Base-by-base conservation (phyloP, 2,329 filamentous ascomycete species). In the Cladosporium sp. region DNA sequence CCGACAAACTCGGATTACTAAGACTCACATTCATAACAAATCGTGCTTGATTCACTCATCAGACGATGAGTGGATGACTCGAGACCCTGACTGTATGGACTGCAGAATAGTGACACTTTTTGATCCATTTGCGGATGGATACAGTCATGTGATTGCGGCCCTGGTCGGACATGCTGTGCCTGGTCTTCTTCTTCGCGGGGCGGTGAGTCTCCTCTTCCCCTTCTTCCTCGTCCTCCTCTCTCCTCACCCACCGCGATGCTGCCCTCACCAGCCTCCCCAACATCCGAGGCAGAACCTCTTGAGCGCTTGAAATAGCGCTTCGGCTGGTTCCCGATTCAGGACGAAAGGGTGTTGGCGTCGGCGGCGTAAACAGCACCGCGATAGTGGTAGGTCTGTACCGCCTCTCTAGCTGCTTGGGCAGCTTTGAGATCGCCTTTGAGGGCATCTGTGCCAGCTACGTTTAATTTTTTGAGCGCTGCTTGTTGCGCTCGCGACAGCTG, bases 321-420 rank as follows among this genome's bases (percentile, higher is more conserved):
- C 10, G 65, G 65, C 65, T 65, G 65, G 37, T 64, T 53, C 12
- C 60, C 62, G 23, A 67, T 49, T 62, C 65, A 67, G 8, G 35
- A 37, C 16, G 49, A 26, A 29, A 44, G 44, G 28, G 65, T 67
- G n/a, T 61, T 56, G 31, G 59, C 57, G 40, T 65, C 65, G 49
- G 44, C 33, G 33, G 37, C 62, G 52, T 65, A 67, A 21, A 52
- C 56, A 5, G 65, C 65, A 29, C 65, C 62, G 37, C 62, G 62
- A 33, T 65, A 67, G 46, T 64, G 62, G 58, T 67, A 67, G 16
- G 65, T 66, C 26, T 52, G 29, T n/a, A 55, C 26, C 26, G 37
- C 26, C n/a, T 61, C 28, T 49, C 16, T 60, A 5, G 57, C 50
- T 18, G 52, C 59, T n/a, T 61, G 35, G 18, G 50, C 64, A 35